A percentile compares a stretch with the other conserved stretches of the same genome.
phyloP scores from a whole-genome alignment of 2,329 filamentous ascomycete species.

The Teratosphaeriaceae sp. region DNA sequence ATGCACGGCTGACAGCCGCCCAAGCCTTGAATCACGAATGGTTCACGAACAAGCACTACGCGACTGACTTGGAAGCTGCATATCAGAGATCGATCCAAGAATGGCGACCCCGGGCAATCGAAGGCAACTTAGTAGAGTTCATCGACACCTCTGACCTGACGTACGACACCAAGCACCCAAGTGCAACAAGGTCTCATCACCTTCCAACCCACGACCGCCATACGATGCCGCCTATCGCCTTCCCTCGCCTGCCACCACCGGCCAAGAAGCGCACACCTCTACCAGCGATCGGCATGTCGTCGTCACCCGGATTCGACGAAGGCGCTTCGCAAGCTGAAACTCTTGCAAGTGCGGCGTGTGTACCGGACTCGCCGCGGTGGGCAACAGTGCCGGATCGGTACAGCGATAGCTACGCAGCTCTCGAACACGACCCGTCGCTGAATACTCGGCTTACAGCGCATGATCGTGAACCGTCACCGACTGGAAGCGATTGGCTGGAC shows the following conservation, averaged over 20 bases:
- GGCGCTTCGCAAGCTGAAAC: neutral
- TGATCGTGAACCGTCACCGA: no score
- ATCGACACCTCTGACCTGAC: constrained; percentile 11
- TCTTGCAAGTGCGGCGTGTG: neutral
- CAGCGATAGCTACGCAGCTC: no score
- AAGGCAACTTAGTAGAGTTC: constrained; percentile 9
- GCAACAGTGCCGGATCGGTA: no score
- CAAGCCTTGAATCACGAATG: constrained; percentile 49
- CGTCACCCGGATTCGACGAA: no score
- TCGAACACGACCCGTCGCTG: no score
- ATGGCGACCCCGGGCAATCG: constrained; percentile 39
- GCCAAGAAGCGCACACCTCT: no score
- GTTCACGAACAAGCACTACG: constrained; percentile 49
- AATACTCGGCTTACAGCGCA: no score
- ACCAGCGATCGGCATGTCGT: no score
- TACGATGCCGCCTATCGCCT: no score
- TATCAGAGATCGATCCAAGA: constrained; percentile 43
- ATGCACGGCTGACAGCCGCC: constrained; percentile 45
- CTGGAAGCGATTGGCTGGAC: no score
- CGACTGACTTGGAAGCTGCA: constrained; percentile 40
- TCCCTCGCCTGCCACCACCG: no score
- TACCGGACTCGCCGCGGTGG: neutral
- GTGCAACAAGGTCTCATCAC: neutral
- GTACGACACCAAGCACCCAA: neutral
- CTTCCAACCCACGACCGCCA: neutral